A percentile compares a stretch with the other conserved stretches of the same genome.
phyloP scores from a whole-genome alignment of 2,329 filamentous ascomycete genomes.

The Geosmithia putterillii region DNA sequence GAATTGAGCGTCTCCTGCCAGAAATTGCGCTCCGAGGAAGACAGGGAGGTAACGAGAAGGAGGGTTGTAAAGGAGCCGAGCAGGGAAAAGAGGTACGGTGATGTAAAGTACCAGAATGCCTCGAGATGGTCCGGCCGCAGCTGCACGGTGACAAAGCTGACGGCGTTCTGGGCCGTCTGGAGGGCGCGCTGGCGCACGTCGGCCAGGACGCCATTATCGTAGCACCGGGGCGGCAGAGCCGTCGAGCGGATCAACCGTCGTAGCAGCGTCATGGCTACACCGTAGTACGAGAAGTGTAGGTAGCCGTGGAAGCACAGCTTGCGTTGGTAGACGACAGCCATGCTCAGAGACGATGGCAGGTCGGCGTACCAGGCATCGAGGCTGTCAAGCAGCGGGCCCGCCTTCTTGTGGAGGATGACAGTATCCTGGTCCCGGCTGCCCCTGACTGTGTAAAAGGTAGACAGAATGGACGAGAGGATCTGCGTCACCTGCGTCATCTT shows the following conservation, averaged over 20 bases:
- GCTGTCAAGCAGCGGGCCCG: slow-evolving; percentile 27
- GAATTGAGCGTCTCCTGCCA: slow-evolving; percentile 20
- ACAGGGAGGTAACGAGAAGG: slow-evolving; percentile 19
- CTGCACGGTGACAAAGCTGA: slow-evolving; percentile 18
- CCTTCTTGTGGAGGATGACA: slow-evolving; percentile 27
- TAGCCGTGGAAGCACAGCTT: slow-evolving; percentile 27
- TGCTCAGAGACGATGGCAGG: slow-evolving; percentile 21
- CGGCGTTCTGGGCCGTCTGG: slow-evolving; percentile 17
- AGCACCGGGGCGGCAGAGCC: slow-evolving; percentile 14
- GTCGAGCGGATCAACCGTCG: slow-evolving; percentile 26
- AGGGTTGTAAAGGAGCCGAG: slow-evolving; percentile 25
- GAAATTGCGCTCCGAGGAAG: slow-evolving; percentile 15
- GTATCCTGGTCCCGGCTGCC: slow-evolving; percentile 16
- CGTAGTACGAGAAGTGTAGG: slow-evolving; percentile 33
- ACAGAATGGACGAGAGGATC: slow-evolving; percentile 32
- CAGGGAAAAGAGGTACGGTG: slow-evolving; percentile 24
- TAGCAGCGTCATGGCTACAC: slow-evolving; percentile 31
- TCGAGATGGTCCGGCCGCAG: slow-evolving; percentile 23
- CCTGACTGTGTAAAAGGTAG: slow-evolving; percentile 26
- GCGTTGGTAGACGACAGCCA: slow-evolving; percentile 26
- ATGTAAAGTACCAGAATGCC: slow-evolving; percentile 26
- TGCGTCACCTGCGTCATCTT: slow-evolving; percentile 32
- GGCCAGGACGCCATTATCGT: slow-evolving; percentile 13
- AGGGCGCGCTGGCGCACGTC: slow-evolving; percentile 17
- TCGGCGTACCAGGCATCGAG: slow-evolving; percentile 23